Evolutionary conservation across 2,329 filamentous ascomycete genomes (phyloP), one percentile per base, ranked within the genome.

Genomic region (Chaetomium sp.): DNA sequence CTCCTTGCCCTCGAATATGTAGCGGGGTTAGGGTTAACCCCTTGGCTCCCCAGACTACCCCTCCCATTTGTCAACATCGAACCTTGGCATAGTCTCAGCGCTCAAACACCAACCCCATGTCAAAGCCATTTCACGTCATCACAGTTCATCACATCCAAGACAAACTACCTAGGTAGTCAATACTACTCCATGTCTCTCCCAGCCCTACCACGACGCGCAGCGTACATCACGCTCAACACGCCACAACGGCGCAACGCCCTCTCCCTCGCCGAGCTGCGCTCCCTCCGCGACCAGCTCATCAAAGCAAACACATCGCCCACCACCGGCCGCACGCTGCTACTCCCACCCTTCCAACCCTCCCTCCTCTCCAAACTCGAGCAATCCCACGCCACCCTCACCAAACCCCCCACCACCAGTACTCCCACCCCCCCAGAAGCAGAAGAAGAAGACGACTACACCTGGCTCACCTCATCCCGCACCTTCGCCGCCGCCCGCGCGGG

Each of bases 301-400:
- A 57, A 67, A 12, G 35, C 53, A 31, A 68, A 68, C 67, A 68
- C 67, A 3, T 62, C 56, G 1, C 59, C 64, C 9, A 57, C 53
- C 29, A 65, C 59, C 3, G 68, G 67, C 31, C 57, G 65, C 4
- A 58, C 67, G 5, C 67, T 74, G 8, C 66, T 73, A 31, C 72
- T 77, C 13, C 75, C 74, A 0, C 63, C 67, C 1, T 75, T 76
- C 65, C 67, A 68, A 13, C 70, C 72, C 25, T 23, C 33, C 0
- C 19, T 70, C 0, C 65, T 75, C 21, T n/a, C 29, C 4, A 42
- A 42, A 19, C 68, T 75, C 12, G 67, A 68, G 25, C 51, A 31
- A 25, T 16, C 67, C 62, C 49, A 56, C 47, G 27, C 63, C 47
- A 57, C 21, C 29, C 31, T 60, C 27, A 12, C 57, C 19, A 38